Percentiles rank a stretch among this genome's conserved stretches.
These are phyloP conservation scores for Malassezia pachydermatis DNA, from an alignment of 1,284 basidiomycete genomes.

Conservation along the genomic window DNA sequence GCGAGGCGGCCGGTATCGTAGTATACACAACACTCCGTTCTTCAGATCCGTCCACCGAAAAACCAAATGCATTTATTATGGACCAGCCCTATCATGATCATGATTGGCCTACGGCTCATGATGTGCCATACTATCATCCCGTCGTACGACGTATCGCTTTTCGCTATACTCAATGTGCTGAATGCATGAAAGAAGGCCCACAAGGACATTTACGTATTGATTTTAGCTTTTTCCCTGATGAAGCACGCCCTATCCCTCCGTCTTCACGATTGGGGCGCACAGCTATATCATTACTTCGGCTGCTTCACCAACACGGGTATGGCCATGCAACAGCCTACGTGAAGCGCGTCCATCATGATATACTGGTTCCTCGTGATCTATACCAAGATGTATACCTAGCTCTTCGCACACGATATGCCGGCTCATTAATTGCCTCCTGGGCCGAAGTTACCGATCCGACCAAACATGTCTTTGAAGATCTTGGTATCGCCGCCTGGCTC, in stretches of 20 bases:
- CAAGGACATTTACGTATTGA: constrained; percentile 11
- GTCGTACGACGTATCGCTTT: constrained; percentile 37
- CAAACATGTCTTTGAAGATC: constrained; percentile 78
- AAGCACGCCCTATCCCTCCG: not conserved
- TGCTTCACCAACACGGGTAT: constrained; percentile 73
- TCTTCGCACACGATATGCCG: constrained; percentile 67
- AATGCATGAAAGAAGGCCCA: not conserved
- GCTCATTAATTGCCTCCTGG: constrained; percentile 53
- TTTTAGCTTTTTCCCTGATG: constrained; percentile 13
- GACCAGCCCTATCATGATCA: not conserved
- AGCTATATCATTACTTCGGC: constrained; percentile 66
- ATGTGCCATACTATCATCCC: constrained; percentile 44
- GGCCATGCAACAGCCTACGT: constrained; percentile 68
- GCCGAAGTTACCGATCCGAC: constrained; percentile 68
- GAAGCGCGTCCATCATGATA: constrained; percentile 77
- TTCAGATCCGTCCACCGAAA: constrained; percentile 5
- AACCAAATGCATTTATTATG: not conserved
- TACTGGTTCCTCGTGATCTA: constrained; percentile 61
- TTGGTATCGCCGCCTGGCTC: constrained; percentile 81
- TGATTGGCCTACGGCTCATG: constrained; percentile 3
- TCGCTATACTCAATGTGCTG: constrained; percentile 16
- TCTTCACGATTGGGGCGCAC: constrained; percentile 65
- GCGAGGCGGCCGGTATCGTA: not conserved
- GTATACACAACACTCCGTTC: constrained; percentile 17
- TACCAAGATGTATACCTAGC: constrained; percentile 83